Conservation (phyloP, 2,329 filamentous ascomycete species). For the Metarhizium rileyi region DNA sequence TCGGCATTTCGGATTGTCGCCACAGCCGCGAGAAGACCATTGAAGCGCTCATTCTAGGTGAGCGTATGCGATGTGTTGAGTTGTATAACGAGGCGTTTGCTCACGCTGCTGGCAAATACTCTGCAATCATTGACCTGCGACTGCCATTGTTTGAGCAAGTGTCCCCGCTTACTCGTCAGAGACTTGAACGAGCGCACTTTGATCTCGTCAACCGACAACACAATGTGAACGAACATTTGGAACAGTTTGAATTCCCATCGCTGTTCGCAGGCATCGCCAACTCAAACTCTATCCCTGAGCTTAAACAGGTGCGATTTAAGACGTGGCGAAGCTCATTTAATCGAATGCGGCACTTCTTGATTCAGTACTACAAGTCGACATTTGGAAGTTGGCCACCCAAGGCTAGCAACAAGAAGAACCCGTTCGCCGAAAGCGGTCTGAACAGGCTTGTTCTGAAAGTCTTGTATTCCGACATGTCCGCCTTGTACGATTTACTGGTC, state of each 20-base stretch:
- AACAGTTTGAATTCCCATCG: conserved; percentile 83
- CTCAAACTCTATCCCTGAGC: conserved; percentile 68
- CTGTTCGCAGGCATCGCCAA: conserved; percentile 82
- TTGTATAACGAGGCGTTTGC: conserved; percentile 89
- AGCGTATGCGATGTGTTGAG: conserved; percentile 70
- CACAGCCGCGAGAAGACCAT: conserved; percentile 79
- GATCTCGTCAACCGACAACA: conserved; percentile 67
- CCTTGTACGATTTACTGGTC: conserved; percentile 79
- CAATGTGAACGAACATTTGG: conserved; percentile 62
- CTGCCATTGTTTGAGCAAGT: conserved; percentile 63
- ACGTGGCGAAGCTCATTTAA: conserved; percentile 69
- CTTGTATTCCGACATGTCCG: conserved; percentile 77
- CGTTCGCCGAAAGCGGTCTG: conserved; percentile 74
- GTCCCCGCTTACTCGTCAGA: conserved; percentile 60
- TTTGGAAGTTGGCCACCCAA: conserved; percentile 80
- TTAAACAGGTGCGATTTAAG: conserved; percentile 72
- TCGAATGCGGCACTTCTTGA: conserved; percentile 63
- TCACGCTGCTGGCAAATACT: conserved; percentile 81
- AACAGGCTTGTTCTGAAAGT: conserved; percentile 75
- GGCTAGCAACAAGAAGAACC: conserved; percentile 83
- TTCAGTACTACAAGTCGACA: conserved; percentile 53
- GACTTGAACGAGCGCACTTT: conserved; percentile 72
- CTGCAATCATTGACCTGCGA: conserved; percentile 57
- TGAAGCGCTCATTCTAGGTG: conserved; percentile 80
- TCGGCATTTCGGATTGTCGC: conserved; percentile 69